These are phyloP conservation scores for Neolentinus lepideus DNA, from an alignment of 1,284 basidiomycete genomes.

Conservation along the genomic window DNA sequence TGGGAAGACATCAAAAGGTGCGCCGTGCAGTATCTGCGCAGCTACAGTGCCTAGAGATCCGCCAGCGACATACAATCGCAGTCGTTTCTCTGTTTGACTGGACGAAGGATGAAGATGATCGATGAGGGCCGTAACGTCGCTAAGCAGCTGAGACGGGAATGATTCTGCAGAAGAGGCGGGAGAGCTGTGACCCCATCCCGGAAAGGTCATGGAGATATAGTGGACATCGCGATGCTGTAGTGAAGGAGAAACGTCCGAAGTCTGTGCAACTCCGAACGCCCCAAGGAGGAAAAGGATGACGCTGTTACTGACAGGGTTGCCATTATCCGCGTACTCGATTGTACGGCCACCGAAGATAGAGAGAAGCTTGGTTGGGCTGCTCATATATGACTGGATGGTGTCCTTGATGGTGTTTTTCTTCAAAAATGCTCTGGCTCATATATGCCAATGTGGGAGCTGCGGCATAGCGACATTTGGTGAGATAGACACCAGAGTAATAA, in stretches of 20 bases:
- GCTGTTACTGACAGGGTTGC: constrained; percentile 36
- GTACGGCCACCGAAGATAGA: constrained; percentile 35
- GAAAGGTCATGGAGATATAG: constrained; percentile 41
- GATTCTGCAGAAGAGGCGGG: constrained; percentile 24
- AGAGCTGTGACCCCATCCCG: constrained; percentile 50
- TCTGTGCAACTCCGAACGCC: constrained; percentile 38
- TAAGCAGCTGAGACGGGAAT: constrained; percentile 36
- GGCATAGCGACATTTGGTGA: too few relatives aligned
- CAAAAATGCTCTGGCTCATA: too few relatives aligned
- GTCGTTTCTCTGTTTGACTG: constrained; percentile 20
- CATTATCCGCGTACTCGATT: constrained; percentile 42
- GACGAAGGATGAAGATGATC: constrained; percentile 37
- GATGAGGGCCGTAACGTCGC: constrained; percentile 40
- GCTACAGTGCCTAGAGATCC: constrained; percentile 46
- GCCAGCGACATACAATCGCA: constrained; percentile 42
- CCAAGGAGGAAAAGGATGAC: constrained; percentile 48
- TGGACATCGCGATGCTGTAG: constrained; percentile 35
- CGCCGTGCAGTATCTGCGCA: constrained; percentile 51
- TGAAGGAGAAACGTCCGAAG: constrained; percentile 21
- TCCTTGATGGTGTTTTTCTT: background rate
- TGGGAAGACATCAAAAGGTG: constrained; percentile 42
- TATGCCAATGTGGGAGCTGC: too few relatives aligned
- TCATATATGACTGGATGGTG: background rate
- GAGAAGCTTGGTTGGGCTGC: constrained; percentile 16
- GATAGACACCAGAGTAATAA: too few relatives aligned